Conservation (phyloP, 1,284 basidiomycete species). For the Vanrija sp. region DNA sequence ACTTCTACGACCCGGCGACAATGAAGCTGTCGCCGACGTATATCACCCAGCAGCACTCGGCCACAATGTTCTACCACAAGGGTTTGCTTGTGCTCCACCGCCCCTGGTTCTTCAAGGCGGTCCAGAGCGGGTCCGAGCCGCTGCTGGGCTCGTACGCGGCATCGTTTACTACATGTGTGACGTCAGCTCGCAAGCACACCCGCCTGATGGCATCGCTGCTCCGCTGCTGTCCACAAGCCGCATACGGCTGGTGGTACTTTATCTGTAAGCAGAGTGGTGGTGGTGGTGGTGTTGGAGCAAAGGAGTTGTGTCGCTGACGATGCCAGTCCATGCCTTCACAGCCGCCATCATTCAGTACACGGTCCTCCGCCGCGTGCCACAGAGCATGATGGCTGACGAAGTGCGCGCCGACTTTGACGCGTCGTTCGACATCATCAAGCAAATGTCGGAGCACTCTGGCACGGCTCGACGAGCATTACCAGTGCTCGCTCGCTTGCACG, state of each 20-base stretch:
- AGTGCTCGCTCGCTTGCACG: slow-evolving; percentile 10
- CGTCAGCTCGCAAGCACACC: slow-evolving; percentile 22
- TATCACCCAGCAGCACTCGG: slow-evolving; percentile 23
- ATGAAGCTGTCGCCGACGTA: slow-evolving; percentile 7
- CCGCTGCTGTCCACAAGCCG: slow-evolving; percentile 10
- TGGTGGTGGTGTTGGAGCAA: too few species aligned
- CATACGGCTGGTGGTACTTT: slow-evolving; percentile 26
- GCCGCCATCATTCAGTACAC: slow-evolving; percentile 24
- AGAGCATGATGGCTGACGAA: slow-evolving; percentile 25
- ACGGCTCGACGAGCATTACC: slow-evolving; percentile 14
- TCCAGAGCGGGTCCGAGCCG: slow-evolving; percentile 17
- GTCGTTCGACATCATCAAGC: slow-evolving; percentile 16
- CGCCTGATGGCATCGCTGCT: slow-evolving; percentile 18
- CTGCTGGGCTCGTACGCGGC: slow-evolving; percentile 19
- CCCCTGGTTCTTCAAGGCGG: slow-evolving; percentile 23
- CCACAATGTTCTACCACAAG: slow-evolving; percentile 25
- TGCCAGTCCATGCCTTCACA: slow-evolving; percentile 24
- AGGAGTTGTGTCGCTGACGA: too few species aligned
- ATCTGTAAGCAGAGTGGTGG: slow-evolving; percentile 12
- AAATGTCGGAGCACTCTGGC: slow-evolving; percentile 18
- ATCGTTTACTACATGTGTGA: slow-evolving; percentile 24
- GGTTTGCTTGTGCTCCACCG: slow-evolving; percentile 23
- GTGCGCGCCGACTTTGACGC: slow-evolving; percentile 20
- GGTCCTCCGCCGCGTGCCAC: slow-evolving; percentile 19
- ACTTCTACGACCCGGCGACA: slow-evolving; percentile 7